phyloP scores from a whole-genome alignment of 78 protist species.

The Emiliania huxleyi region DNA sequence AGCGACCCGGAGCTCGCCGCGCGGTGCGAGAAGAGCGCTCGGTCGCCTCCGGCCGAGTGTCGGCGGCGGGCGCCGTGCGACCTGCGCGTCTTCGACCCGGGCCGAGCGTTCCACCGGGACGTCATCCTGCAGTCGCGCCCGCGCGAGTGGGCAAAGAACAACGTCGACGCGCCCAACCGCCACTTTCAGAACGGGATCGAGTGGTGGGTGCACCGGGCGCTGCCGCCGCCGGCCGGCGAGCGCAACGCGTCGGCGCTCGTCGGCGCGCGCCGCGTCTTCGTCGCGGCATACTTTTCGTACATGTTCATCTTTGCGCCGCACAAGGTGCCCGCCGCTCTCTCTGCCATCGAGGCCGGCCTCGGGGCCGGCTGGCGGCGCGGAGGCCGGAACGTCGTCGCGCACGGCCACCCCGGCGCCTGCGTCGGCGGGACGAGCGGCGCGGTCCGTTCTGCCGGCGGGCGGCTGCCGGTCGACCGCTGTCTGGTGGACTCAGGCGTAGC shows the following conservation, averaged over 20 bases:
- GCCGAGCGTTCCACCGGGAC: neutral
- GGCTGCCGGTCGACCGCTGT: too few species aligned
- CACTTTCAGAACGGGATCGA: neutral
- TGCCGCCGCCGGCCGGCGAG: neutral
- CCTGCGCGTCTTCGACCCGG: neutral
- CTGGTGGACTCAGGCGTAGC: too few species aligned
- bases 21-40: too few species aligned
- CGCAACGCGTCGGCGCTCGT: neutral
- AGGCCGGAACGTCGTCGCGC: neutral
- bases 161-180: neutral
- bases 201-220: slow-evolving; percentile 6
- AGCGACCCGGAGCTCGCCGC: too few species aligned
- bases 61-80: neutral
- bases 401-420: slow-evolving; percentile 6
- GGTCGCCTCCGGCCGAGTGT: too few species aligned
- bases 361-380: neutral
- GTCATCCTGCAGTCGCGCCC: neutral
- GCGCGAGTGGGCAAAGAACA: neutral
- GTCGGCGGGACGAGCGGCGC: neutral
- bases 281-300: neutral
- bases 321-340: neutral
- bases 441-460: too few species aligned
- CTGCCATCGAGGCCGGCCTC: neutral
- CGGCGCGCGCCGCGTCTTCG: neutral
- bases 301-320: neutral